These are phyloP conservation scores for Aphanomyces euteiches DNA, from an alignment of 352 stramenopile genomes.

Conservation along the genomic window DNA sequence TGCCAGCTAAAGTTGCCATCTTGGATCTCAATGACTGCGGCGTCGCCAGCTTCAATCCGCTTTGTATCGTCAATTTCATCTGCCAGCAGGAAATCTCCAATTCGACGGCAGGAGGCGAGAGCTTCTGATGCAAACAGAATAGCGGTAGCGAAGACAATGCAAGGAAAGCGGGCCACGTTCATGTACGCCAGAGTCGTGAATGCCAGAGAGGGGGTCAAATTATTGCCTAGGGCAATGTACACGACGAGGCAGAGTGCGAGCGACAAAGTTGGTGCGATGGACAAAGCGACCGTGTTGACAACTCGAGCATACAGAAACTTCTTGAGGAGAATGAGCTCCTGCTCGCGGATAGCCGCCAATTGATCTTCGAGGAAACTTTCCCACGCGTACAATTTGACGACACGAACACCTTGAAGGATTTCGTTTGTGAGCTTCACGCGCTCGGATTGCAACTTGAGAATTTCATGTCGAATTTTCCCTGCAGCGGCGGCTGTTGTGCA, in stretches of 20 bases:
- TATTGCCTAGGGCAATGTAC: conserved; percentile 53
- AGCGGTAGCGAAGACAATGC: conserved; percentile 50
- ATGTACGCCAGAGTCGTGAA: conserved; percentile 51
- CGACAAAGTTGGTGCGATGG: conserved; percentile 47
- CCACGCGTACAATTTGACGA: too few species aligned
- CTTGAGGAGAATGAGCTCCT: conserved; percentile 48
- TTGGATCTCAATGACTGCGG: too few species aligned
- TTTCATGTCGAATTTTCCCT: conserved; percentile 36
- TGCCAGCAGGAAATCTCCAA: conserved; percentile 35
- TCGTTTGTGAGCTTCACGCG: conserved; percentile 93
- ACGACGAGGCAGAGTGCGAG: conserved; percentile 43
- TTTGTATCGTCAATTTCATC: too few species aligned
- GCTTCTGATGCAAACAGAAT: conserved; percentile 45
- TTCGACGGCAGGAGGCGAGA: conserved; percentile 39
- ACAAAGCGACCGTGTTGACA: conserved; percentile 53
- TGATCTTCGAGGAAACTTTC: conserved; percentile 41
- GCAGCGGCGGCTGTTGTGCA: conserved; percentile 39
- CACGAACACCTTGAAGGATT: conserved; percentile 86
- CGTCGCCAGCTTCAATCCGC: too few species aligned
- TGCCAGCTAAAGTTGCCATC: too few species aligned
- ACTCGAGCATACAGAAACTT: conserved; percentile 56
- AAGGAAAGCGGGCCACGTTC: conserved; percentile 51
- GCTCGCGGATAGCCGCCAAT: conserved; percentile 40
- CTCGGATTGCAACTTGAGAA: conserved; percentile 46
- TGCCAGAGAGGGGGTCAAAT: conserved; percentile 49